phyloP scores from a whole-genome alignment of 768 basidiomycete species.

The Boletus subparvulus region DNA sequence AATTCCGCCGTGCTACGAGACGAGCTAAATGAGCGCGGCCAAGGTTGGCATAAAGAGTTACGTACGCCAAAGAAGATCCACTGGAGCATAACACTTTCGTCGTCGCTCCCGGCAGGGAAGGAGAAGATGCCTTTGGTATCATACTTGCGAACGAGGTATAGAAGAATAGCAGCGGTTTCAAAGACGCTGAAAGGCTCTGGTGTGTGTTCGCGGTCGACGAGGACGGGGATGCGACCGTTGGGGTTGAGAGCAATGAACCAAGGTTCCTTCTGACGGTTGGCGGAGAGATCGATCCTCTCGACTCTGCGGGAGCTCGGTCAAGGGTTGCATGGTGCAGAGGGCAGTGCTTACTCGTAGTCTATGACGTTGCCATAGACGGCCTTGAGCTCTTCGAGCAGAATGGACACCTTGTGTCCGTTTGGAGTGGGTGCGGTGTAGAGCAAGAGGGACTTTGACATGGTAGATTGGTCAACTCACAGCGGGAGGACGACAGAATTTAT shows the following conservation, averaged over 20 bases:
- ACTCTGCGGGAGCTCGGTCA: slow-evolving; percentile 35
- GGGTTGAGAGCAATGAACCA: slow-evolving; percentile 79
- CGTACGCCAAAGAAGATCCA: slow-evolving; percentile 85
- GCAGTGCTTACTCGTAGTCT: slow-evolving; percentile 48
- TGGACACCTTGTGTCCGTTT: slow-evolving; percentile 53
- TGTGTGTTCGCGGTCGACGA: slow-evolving; percentile 56
- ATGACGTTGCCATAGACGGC: slow-evolving; percentile 44
- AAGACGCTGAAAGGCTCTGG: slow-evolving; percentile 64
- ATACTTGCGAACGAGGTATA: slow-evolving; percentile 81
- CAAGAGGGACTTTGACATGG: slow-evolving; percentile 27
- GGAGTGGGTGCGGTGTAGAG: slow-evolving; percentile 51
- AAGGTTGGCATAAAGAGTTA: not conserved
- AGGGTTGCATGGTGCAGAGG: not conserved
- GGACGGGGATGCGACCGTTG: slow-evolving; percentile 68
- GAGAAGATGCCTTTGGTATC: slow-evolving; percentile 73
- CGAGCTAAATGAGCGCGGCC: not conserved
- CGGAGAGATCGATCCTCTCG: slow-evolving; percentile 54
- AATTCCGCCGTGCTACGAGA: slow-evolving; percentile 66
- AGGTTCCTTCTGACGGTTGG: slow-evolving; percentile 75
- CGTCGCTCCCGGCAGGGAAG: slow-evolving; percentile 58
- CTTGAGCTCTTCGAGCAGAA: slow-evolving; percentile 64
- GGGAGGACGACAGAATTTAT: slow-evolving; percentile 7
- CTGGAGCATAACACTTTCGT: slow-evolving; percentile 71
- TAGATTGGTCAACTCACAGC: not conserved
- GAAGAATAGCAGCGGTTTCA: slow-evolving; percentile 76